A percentile compares a stretch with the other conserved stretches of the same genome.
Conservation (phyloP, 805 yeast species). For the Yarrowia hollandica region DNA sequence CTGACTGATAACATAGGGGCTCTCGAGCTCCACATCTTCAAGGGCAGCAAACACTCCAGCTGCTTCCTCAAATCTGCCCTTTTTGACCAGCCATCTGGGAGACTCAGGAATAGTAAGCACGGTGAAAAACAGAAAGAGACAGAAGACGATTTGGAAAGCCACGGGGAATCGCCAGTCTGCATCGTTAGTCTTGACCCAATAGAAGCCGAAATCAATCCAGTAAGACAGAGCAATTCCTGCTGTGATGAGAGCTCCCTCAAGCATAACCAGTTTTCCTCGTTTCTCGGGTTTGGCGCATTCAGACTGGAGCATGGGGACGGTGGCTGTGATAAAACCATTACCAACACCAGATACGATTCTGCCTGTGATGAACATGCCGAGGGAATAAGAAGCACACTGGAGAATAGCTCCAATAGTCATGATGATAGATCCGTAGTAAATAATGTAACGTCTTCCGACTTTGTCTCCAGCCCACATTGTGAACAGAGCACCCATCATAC, state of each 20-base stretch:
- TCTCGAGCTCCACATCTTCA: background rate
- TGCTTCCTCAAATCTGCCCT: background rate
- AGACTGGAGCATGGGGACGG: slow-evolving; percentile 8
- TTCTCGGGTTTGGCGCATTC: slow-evolving; percentile 8
- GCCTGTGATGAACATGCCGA: slow-evolving; percentile 9
- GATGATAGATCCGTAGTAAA: background rate
- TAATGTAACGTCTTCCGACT: slow-evolving; percentile 47
- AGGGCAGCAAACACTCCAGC: slow-evolving; percentile 5
- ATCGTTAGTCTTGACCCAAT: slow-evolving; percentile 8
- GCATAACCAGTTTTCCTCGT: slow-evolving; percentile 10
- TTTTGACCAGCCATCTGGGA: slow-evolving; percentile 4
- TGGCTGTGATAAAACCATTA: slow-evolving; percentile 1
- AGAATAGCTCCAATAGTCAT: slow-evolving; percentile 4
- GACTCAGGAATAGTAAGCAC: slow-evolving; percentile 1
- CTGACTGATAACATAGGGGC: background rate
- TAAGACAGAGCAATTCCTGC: background rate
- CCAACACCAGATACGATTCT: background rate
- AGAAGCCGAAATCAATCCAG: slow-evolving; percentile 7
- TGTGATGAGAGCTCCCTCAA: slow-evolving; percentile 9
- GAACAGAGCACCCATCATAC: slow-evolving; percentile 37
- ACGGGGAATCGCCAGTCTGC: slow-evolving; percentile 8
- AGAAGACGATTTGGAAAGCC: slow-evolving; percentile 3
- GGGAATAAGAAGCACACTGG: slow-evolving; percentile 6
- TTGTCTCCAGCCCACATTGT: slow-evolving; percentile 50
- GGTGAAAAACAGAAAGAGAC: slow-evolving; percentile 5